These are phyloP conservation scores for Cryptosporidium sp. DNA, from an alignment of 169 alveolate species.

Conservation along the genomic window DNA sequence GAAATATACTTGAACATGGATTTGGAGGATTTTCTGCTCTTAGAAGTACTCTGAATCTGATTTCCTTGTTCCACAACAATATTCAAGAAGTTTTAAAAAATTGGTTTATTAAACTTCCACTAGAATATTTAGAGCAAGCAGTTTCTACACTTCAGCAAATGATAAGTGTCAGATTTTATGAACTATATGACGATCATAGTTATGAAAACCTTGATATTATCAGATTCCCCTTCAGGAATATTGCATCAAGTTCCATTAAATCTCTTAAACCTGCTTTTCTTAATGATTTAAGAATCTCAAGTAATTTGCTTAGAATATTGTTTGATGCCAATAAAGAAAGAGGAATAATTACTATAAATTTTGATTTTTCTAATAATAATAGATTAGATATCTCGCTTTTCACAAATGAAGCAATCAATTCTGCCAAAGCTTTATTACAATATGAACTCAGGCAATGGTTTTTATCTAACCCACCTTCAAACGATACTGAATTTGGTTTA, in stretches of 20 bases:
- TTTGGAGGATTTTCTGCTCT: conserved; percentile 53
- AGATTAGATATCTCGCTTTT: conserved; percentile 31
- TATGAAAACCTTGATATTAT: conserved; percentile 1
- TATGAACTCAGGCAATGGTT: conserved; percentile 63
- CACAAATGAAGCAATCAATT: conserved; percentile 24
- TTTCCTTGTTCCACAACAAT: background rate
- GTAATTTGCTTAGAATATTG: conserved; percentile 5
- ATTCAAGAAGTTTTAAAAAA: conserved; percentile 9
- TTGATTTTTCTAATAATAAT: conserved; percentile 25
- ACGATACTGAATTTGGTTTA: conserved; percentile 42
- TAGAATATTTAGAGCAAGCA: conserved; percentile 11
- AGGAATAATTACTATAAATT: background rate
- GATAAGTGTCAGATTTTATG: conserved; percentile 45
- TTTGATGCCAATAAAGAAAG: conserved; percentile 54
- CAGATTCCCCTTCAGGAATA: background rate
- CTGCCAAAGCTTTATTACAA: conserved; percentile 16
- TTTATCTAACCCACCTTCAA: conserved; percentile 27
- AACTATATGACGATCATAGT: conserved; percentile 14
- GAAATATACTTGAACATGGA: conserved; percentile 41
- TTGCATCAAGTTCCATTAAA: background rate
- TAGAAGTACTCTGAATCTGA: conserved; percentile 21
- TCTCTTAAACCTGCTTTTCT: conserved; percentile 35
- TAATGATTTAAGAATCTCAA: conserved; percentile 19
- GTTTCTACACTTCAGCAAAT: conserved; percentile 48
- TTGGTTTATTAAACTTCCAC: conserved; percentile 44